These are phyloP conservation scores for Corylus americana DNA, from an alignment of 306 rosid species.

Conservation along the genomic window DNA sequence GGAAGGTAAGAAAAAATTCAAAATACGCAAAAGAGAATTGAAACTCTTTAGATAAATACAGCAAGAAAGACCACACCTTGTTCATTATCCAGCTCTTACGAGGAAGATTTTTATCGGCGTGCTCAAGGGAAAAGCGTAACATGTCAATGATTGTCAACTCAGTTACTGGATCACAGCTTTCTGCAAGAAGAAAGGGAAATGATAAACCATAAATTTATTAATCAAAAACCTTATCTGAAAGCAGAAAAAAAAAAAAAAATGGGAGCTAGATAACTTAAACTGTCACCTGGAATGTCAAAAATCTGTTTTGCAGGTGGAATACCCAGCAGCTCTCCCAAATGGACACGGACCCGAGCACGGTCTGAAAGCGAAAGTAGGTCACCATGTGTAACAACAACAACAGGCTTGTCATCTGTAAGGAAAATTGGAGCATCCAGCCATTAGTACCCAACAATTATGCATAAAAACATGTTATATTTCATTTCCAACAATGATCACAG, in stretches of 20 bases:
- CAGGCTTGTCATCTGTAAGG: conserved; percentile 82
- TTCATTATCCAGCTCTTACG: conserved; percentile 32
- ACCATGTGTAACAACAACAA: conserved; percentile 77
- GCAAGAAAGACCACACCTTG: conserved; percentile 47
- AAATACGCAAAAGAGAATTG: background rate
- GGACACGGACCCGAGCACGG: conserved; percentile 53
- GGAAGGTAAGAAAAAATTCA: background rate
- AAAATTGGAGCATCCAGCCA: conserved; percentile 15
- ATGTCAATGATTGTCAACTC: conserved; percentile 54
- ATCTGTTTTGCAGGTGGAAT: conserved; percentile 75
- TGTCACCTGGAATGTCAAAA: conserved; percentile 83
- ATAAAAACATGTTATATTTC: background rate
- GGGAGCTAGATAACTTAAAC: conserved; percentile 4
- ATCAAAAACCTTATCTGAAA: background rate
- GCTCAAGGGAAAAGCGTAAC: conserved; percentile 73
- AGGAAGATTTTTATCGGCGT: conserved; percentile 72
- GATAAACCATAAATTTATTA: background rate
- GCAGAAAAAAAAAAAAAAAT: background rate
- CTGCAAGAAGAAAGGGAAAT: conserved; percentile 41
- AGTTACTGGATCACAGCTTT: conserved; percentile 51
- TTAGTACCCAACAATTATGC: background rate
- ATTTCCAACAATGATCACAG: conserved; percentile 5
- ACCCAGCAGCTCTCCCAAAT: conserved; percentile 72
- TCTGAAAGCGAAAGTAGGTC: conserved; percentile 74
- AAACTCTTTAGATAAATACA: background rate